Conservation (phyloP, 768 basidiomycete species). For the Phylloporus sp. region DNA sequence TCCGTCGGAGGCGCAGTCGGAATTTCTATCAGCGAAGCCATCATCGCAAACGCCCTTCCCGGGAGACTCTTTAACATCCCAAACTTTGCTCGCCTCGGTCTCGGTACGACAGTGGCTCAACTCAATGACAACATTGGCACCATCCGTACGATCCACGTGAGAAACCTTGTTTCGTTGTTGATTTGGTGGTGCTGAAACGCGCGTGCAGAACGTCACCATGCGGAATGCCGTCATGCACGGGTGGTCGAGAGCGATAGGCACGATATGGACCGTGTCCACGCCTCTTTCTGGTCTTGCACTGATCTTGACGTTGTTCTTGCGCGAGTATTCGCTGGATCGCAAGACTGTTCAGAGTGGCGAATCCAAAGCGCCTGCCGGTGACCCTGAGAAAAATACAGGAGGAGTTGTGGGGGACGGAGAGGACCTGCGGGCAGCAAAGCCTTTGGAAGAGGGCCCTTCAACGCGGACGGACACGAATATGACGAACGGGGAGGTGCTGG, state of each 20-base stretch:
- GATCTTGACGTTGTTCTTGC: conserved; percentile 48
- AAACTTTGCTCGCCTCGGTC: not conserved
- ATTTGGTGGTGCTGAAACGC: too few species aligned
- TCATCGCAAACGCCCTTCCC: conserved; percentile 52
- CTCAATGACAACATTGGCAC: too few species aligned
- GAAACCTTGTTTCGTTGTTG: too few species aligned
- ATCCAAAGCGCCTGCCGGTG: conserved; percentile 24
- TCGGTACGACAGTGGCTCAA: not conserved
- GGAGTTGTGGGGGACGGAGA: not conserved
- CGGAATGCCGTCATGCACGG: conserved; percentile 55
- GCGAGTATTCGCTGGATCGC: conserved; percentile 56
- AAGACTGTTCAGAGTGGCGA: conserved; percentile 38
- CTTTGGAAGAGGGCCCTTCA: not conserved
- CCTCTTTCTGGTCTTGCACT: conserved; percentile 52
- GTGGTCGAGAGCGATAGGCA: conserved; percentile 58
- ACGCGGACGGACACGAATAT: too few species aligned
- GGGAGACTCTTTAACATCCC: conserved; percentile 30
- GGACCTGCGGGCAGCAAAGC: too few species aligned
- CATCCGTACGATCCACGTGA: too few species aligned
- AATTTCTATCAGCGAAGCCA: conserved; percentile 66
- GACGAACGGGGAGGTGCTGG: too few species aligned
- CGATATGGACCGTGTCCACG: conserved; percentile 61
- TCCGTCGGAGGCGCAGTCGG: conserved; percentile 74
- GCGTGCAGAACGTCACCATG: too few species aligned
- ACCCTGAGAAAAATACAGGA: conserved; percentile 32